phyloP scores from a whole-genome alignment of 345 rosid genomes.

The Carallia pectinifolia region DNA sequence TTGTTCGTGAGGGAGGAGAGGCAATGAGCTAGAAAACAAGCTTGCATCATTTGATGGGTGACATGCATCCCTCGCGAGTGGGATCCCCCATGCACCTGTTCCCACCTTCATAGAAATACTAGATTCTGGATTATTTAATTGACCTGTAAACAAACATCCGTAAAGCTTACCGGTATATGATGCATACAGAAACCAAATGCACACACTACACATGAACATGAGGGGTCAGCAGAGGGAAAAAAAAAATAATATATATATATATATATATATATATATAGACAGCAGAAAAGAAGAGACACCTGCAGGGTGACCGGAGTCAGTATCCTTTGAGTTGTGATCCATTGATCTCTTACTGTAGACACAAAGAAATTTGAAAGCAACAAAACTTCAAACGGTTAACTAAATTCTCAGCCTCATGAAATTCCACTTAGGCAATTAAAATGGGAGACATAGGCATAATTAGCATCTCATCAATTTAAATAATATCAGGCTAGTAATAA shows the following conservation, averaged over 20 bases:
- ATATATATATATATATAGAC: too few relatives aligned
- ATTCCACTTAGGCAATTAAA: too few relatives aligned
- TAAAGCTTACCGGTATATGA: neutral
- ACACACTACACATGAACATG: too few relatives aligned
- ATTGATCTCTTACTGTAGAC: slow-evolving; percentile 37
- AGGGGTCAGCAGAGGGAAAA: neutral
- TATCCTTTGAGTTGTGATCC: slow-evolving; percentile 44
- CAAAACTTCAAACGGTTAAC: neutral
- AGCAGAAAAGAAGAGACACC: slow-evolving; percentile 24
- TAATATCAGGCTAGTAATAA: too few relatives aligned
- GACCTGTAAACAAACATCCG: slow-evolving; percentile 23
- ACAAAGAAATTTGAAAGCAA: neutral
- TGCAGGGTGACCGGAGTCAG: slow-evolving; percentile 25
- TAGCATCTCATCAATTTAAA: too few relatives aligned
- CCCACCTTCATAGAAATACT: slow-evolving; percentile 32
- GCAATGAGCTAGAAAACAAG: slow-evolving; percentile 82
- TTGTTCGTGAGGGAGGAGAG: slow-evolving; percentile 74
- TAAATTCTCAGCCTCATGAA: neutral
- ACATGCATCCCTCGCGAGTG: slow-evolving; percentile 31
- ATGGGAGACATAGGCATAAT: too few relatives aligned
- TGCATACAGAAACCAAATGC: too few relatives aligned
- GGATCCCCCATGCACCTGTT: slow-evolving; percentile 54
- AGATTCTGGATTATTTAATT: slow-evolving; percentile 31
- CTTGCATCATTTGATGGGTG: slow-evolving; percentile 58
- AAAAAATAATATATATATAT: too few relatives aligned